These are phyloP conservation scores for Apiotrichum gracile DNA, from an alignment of 1,284 basidiomycete species.

Conservation along the genomic window DNA sequence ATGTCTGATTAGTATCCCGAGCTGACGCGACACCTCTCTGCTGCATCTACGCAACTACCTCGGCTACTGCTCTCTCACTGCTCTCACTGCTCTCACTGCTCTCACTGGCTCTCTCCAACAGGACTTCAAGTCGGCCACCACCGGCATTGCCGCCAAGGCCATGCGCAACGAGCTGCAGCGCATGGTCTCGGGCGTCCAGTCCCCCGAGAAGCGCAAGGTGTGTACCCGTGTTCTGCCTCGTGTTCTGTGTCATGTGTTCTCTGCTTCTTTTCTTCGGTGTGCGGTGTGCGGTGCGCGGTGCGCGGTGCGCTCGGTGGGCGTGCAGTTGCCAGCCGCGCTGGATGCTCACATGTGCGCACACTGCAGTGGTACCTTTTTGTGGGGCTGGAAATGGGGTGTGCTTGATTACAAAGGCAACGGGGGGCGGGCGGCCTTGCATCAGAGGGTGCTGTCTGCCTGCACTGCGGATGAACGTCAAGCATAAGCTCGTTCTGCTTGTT, in stretches of 20 bases:
- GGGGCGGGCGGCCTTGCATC: too few species aligned
- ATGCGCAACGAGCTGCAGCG: slow-evolving; percentile 98
- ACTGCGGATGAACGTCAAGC: too few species aligned
- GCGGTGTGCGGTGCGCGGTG: too few species aligned
- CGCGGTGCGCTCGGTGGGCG: too few species aligned
- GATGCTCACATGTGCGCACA: too few species aligned
- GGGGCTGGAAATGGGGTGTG: too few species aligned
- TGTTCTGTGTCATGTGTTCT: neutral
- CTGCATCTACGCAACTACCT: neutral
- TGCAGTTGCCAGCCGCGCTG: too few species aligned
- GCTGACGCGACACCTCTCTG: slow-evolving; percentile 6
- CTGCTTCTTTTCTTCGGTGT: neutral
- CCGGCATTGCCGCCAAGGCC: slow-evolving; percentile 92
- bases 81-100: neutral
- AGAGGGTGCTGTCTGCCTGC: too few species aligned
- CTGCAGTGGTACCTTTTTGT: too few species aligned
- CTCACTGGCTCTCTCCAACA: slow-evolving; percentile 6
- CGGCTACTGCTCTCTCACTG: neutral
- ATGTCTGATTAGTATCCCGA: neutral
- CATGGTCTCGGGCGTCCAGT: slow-evolving; percentile 77
- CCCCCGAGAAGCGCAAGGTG: slow-evolving; percentile 76
- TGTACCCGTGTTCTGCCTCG: slow-evolving; percentile 22
- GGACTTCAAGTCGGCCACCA: slow-evolving; percentile 96
- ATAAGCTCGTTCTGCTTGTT: too few species aligned
- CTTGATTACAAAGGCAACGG: too few species aligned